These are phyloP conservation scores for Fusarium burgessii DNA, from an alignment of 2,329 filamentous ascomycete species.

Conservation along the genomic window DNA sequence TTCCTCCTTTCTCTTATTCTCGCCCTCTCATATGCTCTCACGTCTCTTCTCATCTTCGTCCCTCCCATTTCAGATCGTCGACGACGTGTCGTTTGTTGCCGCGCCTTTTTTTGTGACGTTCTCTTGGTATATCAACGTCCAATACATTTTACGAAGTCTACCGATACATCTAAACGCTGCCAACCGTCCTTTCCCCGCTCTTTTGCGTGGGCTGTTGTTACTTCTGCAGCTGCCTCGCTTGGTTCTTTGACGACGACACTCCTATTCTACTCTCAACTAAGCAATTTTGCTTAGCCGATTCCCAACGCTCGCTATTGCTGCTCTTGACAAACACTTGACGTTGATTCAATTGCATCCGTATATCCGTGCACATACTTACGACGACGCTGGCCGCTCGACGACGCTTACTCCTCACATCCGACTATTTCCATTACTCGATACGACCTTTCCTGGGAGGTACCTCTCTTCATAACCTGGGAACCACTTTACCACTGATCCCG, in stretches of 20 bases:
- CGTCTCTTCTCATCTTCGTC: constrained; percentile 26
- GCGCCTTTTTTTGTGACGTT: constrained; percentile 31
- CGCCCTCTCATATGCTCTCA: constrained; percentile 32
- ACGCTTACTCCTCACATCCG: constrained; percentile 24
- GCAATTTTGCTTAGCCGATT: constrained; percentile 17
- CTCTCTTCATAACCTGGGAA: not conserved
- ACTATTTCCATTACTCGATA: constrained; percentile 5
- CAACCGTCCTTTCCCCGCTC: constrained; percentile 36
- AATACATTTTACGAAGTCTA: constrained; percentile 5
- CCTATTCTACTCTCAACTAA: constrained; percentile 22
- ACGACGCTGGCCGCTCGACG: constrained; percentile 42
- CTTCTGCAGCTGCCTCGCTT: constrained; percentile 33
- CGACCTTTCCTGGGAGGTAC: not conserved
- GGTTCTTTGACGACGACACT: constrained; percentile 27
- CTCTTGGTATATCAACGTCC: constrained; percentile 7
- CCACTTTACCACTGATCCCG: not conserved
- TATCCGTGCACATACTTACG: constrained; percentile 5
- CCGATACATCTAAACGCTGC: constrained; percentile 8
- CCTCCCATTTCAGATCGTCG: constrained; percentile 37
- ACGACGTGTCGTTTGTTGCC: constrained; percentile 45
- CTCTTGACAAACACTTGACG: not conserved
- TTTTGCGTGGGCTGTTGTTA: constrained; percentile 37
- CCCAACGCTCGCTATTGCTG: constrained; percentile 24
- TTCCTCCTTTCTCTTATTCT: constrained; percentile 26
- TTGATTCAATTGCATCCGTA: not conserved